Evolutionary conservation across 805 yeast genomes (phyloP), one percentile per base, ranked within the genome.

Genomic region (Kregervanrija delftensis): DNA sequence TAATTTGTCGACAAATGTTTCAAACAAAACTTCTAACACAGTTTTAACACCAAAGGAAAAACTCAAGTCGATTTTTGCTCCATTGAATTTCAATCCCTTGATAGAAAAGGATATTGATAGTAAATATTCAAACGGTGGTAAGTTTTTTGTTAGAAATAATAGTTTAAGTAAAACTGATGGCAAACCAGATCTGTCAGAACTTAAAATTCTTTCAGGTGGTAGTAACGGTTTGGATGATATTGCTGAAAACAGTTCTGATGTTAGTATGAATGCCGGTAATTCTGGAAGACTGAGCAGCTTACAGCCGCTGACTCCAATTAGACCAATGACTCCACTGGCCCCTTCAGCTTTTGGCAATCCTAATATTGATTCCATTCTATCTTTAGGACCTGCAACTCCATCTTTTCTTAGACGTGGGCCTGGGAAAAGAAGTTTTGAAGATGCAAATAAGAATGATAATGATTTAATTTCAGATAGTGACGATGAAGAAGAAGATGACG

Each of bases 91-190:
- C 65, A 84, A 86, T 54, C 96, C 96, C 0, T 74, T 83, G 14
- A 83, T 87, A 44, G 81, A 79, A 45, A 74, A 77, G 39, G 79
- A 76, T 46, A 81, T 91, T 35, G 98, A 91, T 58, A 79, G 85
- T 45, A 91, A 91, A 57, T 91, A 91, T 56, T 82, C 83, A 11
- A 74, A 74, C 50, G 99, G 99, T 5, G 99, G 99, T 2, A 85
- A 90, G 57, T 91, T 86, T 58, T 89, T 81, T 58, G 86, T 85
- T 12, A 55, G 51, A 28, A 53, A 50, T 22, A 46, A 49, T 16
- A 30, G 43, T 30, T 46, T 41, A 8, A 42, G 44, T 42, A 35
- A 35, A 15, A 17, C 37, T 5, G 37, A 33, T 6, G 8, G 28
- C 6, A 22, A 22, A 22, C 28, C 8, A 5, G 28, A 22, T 6